Conservation (phyloP, 345 rosid genomes). For the Abelmoschus esculentus region DNA sequence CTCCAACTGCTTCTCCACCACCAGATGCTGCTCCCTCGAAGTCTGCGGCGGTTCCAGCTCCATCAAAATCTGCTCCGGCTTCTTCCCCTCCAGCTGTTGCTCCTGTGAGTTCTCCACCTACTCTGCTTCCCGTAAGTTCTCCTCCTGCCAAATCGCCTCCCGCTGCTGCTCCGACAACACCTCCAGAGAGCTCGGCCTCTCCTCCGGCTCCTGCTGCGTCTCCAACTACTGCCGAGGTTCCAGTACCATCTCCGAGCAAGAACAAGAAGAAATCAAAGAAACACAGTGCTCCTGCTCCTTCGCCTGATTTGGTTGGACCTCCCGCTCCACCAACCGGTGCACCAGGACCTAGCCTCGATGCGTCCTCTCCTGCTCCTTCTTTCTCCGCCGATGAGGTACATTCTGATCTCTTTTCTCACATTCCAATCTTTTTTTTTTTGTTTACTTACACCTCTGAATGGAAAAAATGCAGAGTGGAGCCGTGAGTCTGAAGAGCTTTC, state of each 20-base stretch:
- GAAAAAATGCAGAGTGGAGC: constrained; percentile 27
- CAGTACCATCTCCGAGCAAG: background rate
- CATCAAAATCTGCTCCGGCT: too few relatives aligned
- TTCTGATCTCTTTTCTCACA: background rate
- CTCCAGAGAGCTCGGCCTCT: background rate
- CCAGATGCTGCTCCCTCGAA: too few relatives aligned
- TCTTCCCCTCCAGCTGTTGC: background rate
- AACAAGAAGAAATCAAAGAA: background rate
- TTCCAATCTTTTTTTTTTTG: too few relatives aligned
- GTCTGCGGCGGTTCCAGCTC: background rate
- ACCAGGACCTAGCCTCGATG: background rate
- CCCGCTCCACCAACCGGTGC: background rate
- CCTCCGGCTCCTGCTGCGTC: background rate
- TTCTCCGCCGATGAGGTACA: background rate
- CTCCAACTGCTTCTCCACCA: background rate
- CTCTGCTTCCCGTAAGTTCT: background rate
- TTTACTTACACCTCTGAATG: background rate
- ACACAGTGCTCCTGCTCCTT: background rate
- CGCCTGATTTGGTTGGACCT: background rate
- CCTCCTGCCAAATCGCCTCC: background rate
- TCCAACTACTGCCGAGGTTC: background rate
- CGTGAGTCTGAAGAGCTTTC: constrained; percentile 13
- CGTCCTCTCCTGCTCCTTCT: background rate
- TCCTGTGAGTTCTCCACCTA: background rate
- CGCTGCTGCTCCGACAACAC: background rate